Evolutionary conservation across 1,284 basidiomycete species (phyloP).

Genomic region (Apiotrichum mycotoxinovorans): DNA sequence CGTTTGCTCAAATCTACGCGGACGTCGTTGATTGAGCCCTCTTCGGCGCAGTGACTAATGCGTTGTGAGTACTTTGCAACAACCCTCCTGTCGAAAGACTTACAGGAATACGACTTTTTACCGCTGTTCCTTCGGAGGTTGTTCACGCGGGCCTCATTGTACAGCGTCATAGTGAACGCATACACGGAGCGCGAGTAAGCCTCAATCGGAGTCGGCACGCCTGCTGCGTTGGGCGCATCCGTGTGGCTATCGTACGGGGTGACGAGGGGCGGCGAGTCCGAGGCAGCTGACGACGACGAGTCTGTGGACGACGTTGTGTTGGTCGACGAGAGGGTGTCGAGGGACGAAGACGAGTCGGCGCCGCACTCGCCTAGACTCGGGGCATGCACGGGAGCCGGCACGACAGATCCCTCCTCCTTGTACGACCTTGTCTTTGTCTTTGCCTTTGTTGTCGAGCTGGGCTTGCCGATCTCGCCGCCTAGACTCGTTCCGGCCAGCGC

Average conservation of each 20-base stretch:
- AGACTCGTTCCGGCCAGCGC: neutral
- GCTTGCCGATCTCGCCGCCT: neutral
- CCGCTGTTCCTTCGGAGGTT: neutral
- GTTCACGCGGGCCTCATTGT: neutral
- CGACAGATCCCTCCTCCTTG: too few relatives aligned
- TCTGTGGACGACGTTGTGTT: neutral
- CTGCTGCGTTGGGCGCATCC: too few relatives aligned
- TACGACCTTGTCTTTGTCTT: too few relatives aligned
- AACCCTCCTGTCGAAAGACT: neutral
- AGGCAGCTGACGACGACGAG: neutral
- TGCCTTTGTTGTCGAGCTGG: too few relatives aligned
- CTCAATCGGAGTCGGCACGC: neutral
- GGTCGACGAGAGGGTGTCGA: neutral
- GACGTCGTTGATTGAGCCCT: neutral
- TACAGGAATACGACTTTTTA: neutral
- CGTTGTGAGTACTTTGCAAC: neutral
- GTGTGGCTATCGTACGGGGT: too few relatives aligned
- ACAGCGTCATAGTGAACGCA: slow-evolving; percentile 6
- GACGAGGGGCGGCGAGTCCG: neutral
- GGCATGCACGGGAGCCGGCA: too few relatives aligned
- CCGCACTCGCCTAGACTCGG: neutral
- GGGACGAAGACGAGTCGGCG: neutral
- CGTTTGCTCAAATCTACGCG: neutral
- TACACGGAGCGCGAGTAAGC: slow-evolving; percentile 3
- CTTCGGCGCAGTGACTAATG: neutral